A percentile compares a stretch with the other conserved stretches of the same genome.
Evolutionary conservation across 1,284 basidiomycete genomes (phyloP).

Genomic region (Amylostereum areolatum): DNA sequence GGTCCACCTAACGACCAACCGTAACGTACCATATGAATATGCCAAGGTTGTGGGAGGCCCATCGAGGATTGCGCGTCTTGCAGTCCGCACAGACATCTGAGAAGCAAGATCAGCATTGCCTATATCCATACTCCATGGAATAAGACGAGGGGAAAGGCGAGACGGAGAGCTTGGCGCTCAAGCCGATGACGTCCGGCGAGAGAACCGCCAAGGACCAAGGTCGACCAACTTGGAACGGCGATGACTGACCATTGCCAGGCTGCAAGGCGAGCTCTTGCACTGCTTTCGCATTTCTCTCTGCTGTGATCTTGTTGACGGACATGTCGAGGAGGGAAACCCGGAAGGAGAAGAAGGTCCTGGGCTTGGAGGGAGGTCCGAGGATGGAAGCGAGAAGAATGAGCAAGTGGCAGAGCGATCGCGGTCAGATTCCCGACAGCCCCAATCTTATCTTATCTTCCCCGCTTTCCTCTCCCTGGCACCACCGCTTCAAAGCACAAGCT

Average conservation of each 20-base stretch:
- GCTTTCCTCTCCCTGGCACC: too few species aligned
- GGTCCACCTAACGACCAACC: background rate
- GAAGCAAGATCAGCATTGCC: slow-evolving; percentile 1
- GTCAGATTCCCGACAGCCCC: too few species aligned
- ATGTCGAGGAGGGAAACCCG: background rate
- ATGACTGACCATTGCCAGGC: slow-evolving; percentile 68
- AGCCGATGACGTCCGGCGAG: slow-evolving; percentile 1
- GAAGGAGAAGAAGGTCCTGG: background rate
- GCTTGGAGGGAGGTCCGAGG: background rate
- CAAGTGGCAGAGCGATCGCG: too few species aligned
- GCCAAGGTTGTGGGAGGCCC: slow-evolving; percentile 78
- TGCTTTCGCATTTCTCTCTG: slow-evolving; percentile 64
- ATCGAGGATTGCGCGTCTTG: slow-evolving; percentile 69
- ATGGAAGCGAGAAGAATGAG: background rate
- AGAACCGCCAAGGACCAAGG: background rate
- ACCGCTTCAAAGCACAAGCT: too few species aligned
- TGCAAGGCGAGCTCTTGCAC: slow-evolving; percentile 59
- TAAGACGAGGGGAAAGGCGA: background rate
- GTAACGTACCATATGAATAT: slow-evolving; percentile 70
- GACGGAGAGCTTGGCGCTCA: background rate
- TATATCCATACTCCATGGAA: slow-evolving; percentile 3
- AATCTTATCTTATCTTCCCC: too few species aligned
- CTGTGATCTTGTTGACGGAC: slow-evolving; percentile 45
- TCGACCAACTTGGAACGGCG: slow-evolving; percentile 12
- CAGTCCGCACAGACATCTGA: slow-evolving; percentile 83